phyloP scores from a whole-genome alignment of 352 stramenopile species.

The Phytophthora foliorum region DNA sequence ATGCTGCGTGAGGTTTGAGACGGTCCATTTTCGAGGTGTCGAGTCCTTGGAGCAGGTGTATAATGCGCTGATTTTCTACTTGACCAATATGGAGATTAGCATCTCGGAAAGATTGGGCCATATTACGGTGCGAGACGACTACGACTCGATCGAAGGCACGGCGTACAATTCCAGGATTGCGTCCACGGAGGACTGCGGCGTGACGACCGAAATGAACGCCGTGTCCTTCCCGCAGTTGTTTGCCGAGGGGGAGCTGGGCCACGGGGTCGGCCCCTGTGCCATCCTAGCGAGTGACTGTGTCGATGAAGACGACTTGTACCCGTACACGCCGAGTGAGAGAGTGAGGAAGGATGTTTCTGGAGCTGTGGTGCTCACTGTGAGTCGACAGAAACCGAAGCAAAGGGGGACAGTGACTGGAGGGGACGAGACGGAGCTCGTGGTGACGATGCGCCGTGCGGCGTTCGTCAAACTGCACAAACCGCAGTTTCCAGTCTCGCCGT shows the following conservation, averaged over 20 bases:
- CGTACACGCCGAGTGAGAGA: constrained; percentile 40
- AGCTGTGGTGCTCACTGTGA: constrained; percentile 27
- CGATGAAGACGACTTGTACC: constrained; percentile 52
- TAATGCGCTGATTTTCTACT: constrained; percentile 49
- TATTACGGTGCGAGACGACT: constrained; percentile 55
- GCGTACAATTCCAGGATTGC: constrained; percentile 41
- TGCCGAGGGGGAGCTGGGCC: constrained; percentile 25
- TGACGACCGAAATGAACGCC: constrained; percentile 46
- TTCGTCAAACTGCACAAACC: constrained; percentile 43
- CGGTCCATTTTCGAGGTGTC: constrained; percentile 43
- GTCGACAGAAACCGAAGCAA: constrained; percentile 21
- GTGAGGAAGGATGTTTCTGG: constrained; percentile 48
- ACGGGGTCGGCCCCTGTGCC: constrained; percentile 21
- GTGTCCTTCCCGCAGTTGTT: constrained; percentile 42
- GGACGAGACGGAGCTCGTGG: constrained; percentile 38
- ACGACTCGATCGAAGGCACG: constrained; percentile 39
- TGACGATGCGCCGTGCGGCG: constrained; percentile 34
- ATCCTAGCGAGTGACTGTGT: constrained; percentile 39
- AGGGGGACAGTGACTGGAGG: constrained; percentile 4
- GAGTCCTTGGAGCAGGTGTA: constrained; percentile 45
- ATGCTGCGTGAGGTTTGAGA: constrained; percentile 48
- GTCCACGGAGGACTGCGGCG: constrained; percentile 24
- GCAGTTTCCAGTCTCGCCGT: constrained; percentile 27
- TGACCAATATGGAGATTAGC: constrained; percentile 56
- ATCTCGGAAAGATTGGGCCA: constrained; percentile 48